Conservation (phyloP, 768 basidiomycete genomes). For the Podaxis sp. region DNA sequence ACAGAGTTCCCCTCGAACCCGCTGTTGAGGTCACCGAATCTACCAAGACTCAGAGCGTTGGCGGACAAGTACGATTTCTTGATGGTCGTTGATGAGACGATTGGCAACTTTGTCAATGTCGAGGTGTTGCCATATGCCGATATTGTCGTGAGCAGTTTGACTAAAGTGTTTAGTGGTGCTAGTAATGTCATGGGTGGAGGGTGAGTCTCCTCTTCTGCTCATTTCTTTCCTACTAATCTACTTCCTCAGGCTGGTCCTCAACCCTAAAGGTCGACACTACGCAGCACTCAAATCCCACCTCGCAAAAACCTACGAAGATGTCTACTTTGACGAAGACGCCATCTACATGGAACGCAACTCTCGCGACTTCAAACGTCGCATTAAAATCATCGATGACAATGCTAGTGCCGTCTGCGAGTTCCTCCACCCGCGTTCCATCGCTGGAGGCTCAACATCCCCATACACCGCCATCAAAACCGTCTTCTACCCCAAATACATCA, state of each 20-base stretch:
- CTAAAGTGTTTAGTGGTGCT: slow-evolving; percentile 93
- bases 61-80: slow-evolving; percentile 89
- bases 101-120: slow-evolving; percentile 93
- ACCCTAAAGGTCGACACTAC: slow-evolving; percentile 75
- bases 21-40: slow-evolving; percentile 78
- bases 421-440: slow-evolving; percentile 54
- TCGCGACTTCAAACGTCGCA: slow-evolving; percentile 79
- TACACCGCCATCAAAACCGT: slow-evolving; percentile 69
- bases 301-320: slow-evolving; percentile 66
- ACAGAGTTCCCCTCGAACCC: slow-evolving; percentile 97
- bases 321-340: slow-evolving; percentile 87
- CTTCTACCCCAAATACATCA: slow-evolving; percentile 84
- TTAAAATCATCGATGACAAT: slow-evolving; percentile 75
- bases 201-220: slow-evolving; percentile 37
- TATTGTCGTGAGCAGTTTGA: slow-evolving; percentile 86
- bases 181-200: slow-evolving; percentile 98
- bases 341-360: slow-evolving; percentile 99
- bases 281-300: slow-evolving; percentile 56
- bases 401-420: slow-evolving; percentile 79
- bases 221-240: neutral
- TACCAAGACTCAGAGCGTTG: slow-evolving; percentile 66
- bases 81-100: slow-evolving; percentile 89
- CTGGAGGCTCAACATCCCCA: slow-evolving; percentile 24
- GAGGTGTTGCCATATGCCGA: slow-evolving; percentile 85
- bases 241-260: slow-evolving; percentile 70